Base-by-base conservation (phyloP, 2,329 filamentous ascomycete species). In the Juglanconis sp. region DNA sequence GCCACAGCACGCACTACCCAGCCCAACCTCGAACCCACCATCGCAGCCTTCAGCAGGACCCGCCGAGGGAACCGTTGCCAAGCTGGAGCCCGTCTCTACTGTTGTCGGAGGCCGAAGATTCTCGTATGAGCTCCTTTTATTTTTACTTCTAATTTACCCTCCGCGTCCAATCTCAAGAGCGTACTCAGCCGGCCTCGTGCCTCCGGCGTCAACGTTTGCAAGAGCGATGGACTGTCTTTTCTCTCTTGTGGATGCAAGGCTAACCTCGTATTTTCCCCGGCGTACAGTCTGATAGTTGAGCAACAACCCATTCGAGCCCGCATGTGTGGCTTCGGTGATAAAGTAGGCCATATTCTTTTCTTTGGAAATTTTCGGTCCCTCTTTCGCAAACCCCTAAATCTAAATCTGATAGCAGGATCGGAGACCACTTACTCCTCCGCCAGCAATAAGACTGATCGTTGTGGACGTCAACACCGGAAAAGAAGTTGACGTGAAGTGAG, bases 271-370 rank as follows among this genome's bases (percentile, higher is more conserved):
- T 13, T 4, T 42, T 11, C 13, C 9, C 17, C 34, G 8, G 3
- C 3, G 4, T 3, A 63, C 65, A 89, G 87, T 63, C 82, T 96
- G 54, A 80, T 88, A 66, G 91, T 97, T 62, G 87, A 91, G 66
- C 95, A 99, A 77, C 92, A 98, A 74, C 95, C 95, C 54, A 83
- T 91, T 68, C 87, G 95, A 68, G 95, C 95, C 66, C 90, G 95
- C 63, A 98, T 98, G 95, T 99, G 95, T 78, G 95, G 95, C 7
- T 99, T 98, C 77, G 95, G 95, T 64, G 95, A 99, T 79, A 99
- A 98, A 84, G 91, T 95, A 77, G 59, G 78, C 68, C 59, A 61
- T 56, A 40, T 50, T 34, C 56, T 9, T 49, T 24, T 56, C 49
- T 56, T 56, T 24, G 17, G 17, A 24, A 24, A 24, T 24, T 24